A percentile compares a stretch with the other conserved stretches of the same genome.
These are phyloP conservation scores for Mucor sp. DNA, from an alignment of 371 early-diverging fungal species.

Conservation along the genomic window DNA sequence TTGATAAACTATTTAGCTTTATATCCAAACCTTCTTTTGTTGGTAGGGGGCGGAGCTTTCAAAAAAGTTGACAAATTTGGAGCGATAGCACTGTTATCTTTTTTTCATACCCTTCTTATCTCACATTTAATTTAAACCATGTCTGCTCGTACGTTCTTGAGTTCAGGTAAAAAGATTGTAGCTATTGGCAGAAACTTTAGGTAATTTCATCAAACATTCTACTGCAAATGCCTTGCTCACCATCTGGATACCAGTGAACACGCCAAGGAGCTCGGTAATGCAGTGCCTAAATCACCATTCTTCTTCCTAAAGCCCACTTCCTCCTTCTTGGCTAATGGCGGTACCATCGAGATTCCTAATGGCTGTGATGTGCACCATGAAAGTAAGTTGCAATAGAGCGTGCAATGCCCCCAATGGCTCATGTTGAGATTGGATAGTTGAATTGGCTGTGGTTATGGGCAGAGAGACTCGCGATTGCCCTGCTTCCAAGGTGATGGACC, in stretches of 20 bases:
- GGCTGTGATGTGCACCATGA: slow-evolving; percentile 91
- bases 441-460: slow-evolving; percentile 93
- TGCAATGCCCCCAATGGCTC: not conserved
- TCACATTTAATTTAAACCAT: slow-evolving; percentile 4
- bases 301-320: slow-evolving; percentile 95
- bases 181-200: slow-evolving; percentile 91
- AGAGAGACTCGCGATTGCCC: slow-evolving; percentile 78
- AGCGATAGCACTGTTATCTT: no score
- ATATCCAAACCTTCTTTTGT: no score
- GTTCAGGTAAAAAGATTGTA: slow-evolving; percentile 84
- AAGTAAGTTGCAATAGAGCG: slow-evolving; percentile 30
- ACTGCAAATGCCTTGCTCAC: not conserved
- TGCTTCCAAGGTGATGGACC: slow-evolving; percentile 61
- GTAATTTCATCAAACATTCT: slow-evolving; percentile 12
- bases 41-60: no score
- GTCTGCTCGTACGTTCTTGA: slow-evolving; percentile 58
- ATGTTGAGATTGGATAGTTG: slow-evolving; percentile 53
- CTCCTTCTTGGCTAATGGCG: slow-evolving; percentile 74
- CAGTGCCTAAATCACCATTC: slow-evolving; percentile 86
- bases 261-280: slow-evolving; percentile 91
- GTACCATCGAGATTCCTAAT: slow-evolving; percentile 78
- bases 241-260: slow-evolving; percentile 66
- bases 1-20: no score
- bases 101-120: not conserved
- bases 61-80: no score